Conservation (phyloP, 2,329 filamentous ascomycete species). For the Akanthomyces muscarius region DNA sequence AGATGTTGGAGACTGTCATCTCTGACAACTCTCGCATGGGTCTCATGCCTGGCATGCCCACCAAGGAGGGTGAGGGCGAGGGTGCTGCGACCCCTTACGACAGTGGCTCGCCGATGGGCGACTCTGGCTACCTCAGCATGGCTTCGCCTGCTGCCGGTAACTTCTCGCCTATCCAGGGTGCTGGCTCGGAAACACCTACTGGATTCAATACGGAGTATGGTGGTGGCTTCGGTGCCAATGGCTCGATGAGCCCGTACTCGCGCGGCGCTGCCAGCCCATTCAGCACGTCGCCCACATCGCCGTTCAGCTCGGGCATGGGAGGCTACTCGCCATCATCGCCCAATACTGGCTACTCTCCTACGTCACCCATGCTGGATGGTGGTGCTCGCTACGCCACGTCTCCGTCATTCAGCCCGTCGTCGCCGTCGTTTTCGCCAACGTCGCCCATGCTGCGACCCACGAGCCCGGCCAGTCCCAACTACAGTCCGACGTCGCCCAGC, state of each 20-base stretch:
- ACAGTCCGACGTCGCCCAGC: slow-evolving; percentile 62
- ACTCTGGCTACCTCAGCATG: slow-evolving; percentile 63
- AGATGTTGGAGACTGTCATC: slow-evolving; percentile 92
- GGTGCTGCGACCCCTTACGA: slow-evolving; percentile 95
- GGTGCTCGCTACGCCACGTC: slow-evolving; percentile 54
- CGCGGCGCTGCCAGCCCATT: slow-evolving; percentile 68
- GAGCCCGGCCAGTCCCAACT: slow-evolving; percentile 55
- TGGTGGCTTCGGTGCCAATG: slow-evolving; percentile 45
- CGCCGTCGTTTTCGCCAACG: slow-evolving; percentile 60
- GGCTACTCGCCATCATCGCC: slow-evolving; percentile 77
- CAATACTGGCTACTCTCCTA: slow-evolving; percentile 58
- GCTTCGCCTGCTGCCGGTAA: slow-evolving; percentile 60
- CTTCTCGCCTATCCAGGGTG: slow-evolving; percentile 74
- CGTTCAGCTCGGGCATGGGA: slow-evolving; percentile 53
- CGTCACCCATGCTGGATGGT: slow-evolving; percentile 48
- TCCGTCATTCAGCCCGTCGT: slow-evolving; percentile 60
- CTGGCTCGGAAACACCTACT: slow-evolving; percentile 66
- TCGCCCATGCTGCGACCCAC: slow-evolving; percentile 55
- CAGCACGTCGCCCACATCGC: slow-evolving; percentile 63
- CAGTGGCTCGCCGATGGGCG: slow-evolving; percentile 72
- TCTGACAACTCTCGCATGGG: slow-evolving; percentile 86
- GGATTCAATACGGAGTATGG: slow-evolving; percentile 63
- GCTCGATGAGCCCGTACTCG: slow-evolving; percentile 61
- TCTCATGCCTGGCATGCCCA: slow-evolving; percentile 72
- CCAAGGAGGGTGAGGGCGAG: slow-evolving; percentile 69